Evolutionary conservation across 257 asterid species (phyloP), one percentile per base, ranked within the genome.

Genomic region (Perilla frutescens): DNA sequence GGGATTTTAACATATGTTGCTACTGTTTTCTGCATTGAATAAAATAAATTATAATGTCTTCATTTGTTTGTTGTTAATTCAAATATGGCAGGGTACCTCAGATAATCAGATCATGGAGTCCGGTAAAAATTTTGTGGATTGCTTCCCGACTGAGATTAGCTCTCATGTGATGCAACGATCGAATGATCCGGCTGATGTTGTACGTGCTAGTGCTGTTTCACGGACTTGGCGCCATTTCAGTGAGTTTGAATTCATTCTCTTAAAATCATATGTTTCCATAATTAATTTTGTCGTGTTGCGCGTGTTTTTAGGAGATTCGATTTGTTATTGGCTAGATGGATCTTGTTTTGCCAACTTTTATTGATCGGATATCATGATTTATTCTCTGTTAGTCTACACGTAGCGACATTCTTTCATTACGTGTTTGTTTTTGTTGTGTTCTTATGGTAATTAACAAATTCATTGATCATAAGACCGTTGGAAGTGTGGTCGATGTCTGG

Each of bases 141-240:
- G 14, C 67, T 55, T 79, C 5, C 64, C 51, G 7, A 43, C 31
- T 43, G 86, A 83, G 50, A 5, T 79, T 40, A 63, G 61, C 66
- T 31, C 50, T n/a, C 66, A 49, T 66, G 64, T 82, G 70, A 64
- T 84, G 76, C 31, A 14, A 31, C 66, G 68, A 45, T 79, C 82
- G 82, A 81, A 72, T 72, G 81, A 81, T 66, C 82, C 83, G n/a
- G 78, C 67, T 10, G 86, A 84, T 74, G 32, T 84, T 37, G 55
- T 74, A 47, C 81, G 81, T 49, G 86, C 83, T 14, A 43, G 72
- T 9, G n/a, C 62, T 40, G 85, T 84, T 2, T 82, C 87, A 6
- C 51, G 66, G 34, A 26, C 54, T 41, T 82, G 87, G 89, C 83
- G 48, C 11, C 72, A 59, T 60, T 75, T 75, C 11, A 80, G 83